Percentiles rank a stretch among this genome's conserved stretches.
Evolutionary conservation across 371 early-diverging fungal genomes (phyloP).

Genomic region (Lichtheimia ornata): DNA sequence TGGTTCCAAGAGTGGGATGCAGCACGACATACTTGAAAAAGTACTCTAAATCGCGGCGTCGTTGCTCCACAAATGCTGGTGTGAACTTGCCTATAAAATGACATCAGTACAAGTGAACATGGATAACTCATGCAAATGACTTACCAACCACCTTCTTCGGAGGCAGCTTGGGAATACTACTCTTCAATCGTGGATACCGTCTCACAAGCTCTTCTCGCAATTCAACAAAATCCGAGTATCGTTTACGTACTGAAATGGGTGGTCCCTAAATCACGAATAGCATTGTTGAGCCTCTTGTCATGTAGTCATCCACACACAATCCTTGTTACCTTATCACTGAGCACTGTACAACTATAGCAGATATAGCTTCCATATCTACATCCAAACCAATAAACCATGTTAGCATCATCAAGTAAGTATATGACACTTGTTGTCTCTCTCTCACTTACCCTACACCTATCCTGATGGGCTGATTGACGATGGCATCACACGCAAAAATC

Average conservation of each 20-base stretch:
- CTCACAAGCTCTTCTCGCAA: constrained; percentile 40
- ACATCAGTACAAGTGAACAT: too few species aligned
- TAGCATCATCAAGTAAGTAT: not conserved
- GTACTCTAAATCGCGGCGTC: constrained; percentile 56
- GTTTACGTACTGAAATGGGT: constrained; percentile 48
- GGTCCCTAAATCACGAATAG: constrained; percentile 28
- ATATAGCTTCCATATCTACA: constrained; percentile 53
- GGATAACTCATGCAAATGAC: not conserved
- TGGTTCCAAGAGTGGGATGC: constrained; percentile 54
- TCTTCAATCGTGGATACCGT: constrained; percentile 43
- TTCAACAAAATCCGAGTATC: constrained; percentile 62
- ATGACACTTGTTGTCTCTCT: not conserved
- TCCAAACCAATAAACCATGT: not conserved
- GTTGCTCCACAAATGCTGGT: constrained; percentile 54
- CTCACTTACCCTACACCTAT: constrained; percentile 38
- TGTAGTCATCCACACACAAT: not conserved
- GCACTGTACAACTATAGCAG: constrained; percentile 54
- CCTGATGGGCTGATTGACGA: constrained; percentile 50
- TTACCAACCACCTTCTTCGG: constrained; percentile 58
- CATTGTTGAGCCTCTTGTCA: not conserved
- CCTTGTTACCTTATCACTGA: constrained; percentile 40
- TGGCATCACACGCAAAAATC: constrained; percentile 52
- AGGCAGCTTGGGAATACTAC: constrained; percentile 54
- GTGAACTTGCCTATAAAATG: constrained; percentile 41
- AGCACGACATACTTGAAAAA: constrained; percentile 59